Conservation (phyloP, 1,284 basidiomycete species). For the Microbotryum silenes-acaulis region DNA sequence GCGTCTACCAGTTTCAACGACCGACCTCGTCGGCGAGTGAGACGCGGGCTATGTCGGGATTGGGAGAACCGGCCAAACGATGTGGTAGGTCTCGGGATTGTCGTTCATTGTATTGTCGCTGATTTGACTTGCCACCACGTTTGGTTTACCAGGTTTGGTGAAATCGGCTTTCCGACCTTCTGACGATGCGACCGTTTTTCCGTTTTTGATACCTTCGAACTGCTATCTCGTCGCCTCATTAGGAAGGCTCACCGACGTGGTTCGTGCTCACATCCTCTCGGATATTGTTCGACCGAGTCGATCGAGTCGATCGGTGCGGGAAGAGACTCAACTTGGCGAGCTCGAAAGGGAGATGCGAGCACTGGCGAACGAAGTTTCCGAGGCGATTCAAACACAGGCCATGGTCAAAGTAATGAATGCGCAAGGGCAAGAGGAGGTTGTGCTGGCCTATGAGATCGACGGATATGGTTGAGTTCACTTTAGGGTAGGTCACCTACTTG, state of each 20-base stretch:
- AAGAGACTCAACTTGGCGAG: background rate
- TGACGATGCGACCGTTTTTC: conserved; percentile 35
- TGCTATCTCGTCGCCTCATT: conserved; percentile 29
- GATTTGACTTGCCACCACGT: conserved; percentile 2
- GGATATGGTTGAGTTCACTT: conserved; percentile 26
- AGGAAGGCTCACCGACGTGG: conserved; percentile 6
- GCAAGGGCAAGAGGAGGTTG: conserved; percentile 21
- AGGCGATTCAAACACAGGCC: conserved; percentile 1
- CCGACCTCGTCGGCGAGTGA: conserved; percentile 28
- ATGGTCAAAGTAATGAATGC: conserved; percentile 8
- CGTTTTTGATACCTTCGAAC: conserved; percentile 33
- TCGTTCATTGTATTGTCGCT: background rate
- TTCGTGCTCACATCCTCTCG: background rate
- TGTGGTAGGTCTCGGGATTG: background rate
- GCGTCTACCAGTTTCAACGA: conserved; percentile 34
- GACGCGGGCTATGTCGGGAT: conserved; percentile 32
- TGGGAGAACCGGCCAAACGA: conserved; percentile 28
- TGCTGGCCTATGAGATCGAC: conserved; percentile 37
- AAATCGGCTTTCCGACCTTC: conserved; percentile 33
- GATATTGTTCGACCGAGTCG: background rate
- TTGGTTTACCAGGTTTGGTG: conserved; percentile 27
- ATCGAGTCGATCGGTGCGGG: background rate
- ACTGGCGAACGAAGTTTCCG: background rate
- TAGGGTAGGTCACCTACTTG: background rate
- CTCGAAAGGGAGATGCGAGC: background rate